phyloP scores from a whole-genome alignment of 805 yeast genomes.

The Lipomyces yamanashiensis region DNA sequence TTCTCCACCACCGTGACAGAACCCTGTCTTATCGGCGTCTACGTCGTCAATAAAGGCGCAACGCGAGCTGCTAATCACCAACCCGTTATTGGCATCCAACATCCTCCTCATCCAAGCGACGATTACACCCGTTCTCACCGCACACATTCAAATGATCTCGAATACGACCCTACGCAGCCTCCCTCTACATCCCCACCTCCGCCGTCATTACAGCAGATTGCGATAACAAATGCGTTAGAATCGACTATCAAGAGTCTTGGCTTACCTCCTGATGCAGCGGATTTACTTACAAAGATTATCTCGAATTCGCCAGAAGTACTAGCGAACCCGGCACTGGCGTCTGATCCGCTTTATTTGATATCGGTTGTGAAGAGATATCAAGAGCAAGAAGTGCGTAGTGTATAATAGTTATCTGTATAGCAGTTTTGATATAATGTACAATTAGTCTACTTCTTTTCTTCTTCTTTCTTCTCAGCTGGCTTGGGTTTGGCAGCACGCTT shows the following conservation, averaged over 20 bases:
- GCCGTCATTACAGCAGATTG: neutral
- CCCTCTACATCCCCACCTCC: slow-evolving; percentile 1
- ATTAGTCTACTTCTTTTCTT: neutral
- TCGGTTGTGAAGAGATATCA: slow-evolving; percentile 39
- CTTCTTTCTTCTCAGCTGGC: neutral
- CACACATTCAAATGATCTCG: slow-evolving; percentile 5
- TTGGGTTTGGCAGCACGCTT: neutral
- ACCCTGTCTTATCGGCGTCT: slow-evolving; percentile 25
- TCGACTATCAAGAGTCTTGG: slow-evolving; percentile 31
- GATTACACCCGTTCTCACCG: neutral
- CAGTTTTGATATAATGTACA: neutral
- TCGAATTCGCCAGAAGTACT: slow-evolving; percentile 41
- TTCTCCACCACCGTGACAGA: slow-evolving; percentile 9
- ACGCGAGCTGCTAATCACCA: neutral
- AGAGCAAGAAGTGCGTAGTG: neutral
- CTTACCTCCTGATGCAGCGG: slow-evolving; percentile 38
- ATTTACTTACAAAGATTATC: slow-evolving; percentile 37
- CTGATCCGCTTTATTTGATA: slow-evolving; percentile 42
- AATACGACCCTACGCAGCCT: slow-evolving; percentile 1
- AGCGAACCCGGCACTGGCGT: slow-evolving; percentile 39
- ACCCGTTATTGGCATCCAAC: neutral
- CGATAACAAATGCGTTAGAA: neutral
- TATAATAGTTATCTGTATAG: neutral
- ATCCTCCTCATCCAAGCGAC: neutral
- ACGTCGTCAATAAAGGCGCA: slow-evolving; percentile 27